Base-by-base conservation (phyloP, 192 early-diverging fungal genomes). In the Jimgerdemannia flammicorona region DNA sequence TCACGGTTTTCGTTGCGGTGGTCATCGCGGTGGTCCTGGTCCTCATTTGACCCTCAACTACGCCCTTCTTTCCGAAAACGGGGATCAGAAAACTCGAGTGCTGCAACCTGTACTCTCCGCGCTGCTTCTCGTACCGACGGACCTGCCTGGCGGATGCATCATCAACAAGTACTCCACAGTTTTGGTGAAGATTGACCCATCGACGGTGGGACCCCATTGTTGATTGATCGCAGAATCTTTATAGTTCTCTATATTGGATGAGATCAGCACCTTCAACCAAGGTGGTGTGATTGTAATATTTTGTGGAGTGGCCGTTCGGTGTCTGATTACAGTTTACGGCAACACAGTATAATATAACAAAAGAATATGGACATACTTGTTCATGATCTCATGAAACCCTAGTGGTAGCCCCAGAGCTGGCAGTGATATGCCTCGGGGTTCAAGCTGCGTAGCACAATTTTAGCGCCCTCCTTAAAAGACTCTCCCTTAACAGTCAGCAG, bases 361-460 rank as follows among this genome's bases (percentile, higher is more conserved):
- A n/a, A n/a, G n/a, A n/a, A n/a, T n/a, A n/a, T n/a, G n/a, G n/a
- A 80, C 83, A 72, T 75, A 71, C 11, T 71, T 66, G 14, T 80
- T 79, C n/a, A 73, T 76, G 70, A 74, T 74, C 66, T 59, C 6
- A 84, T 42, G 40, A 70, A 82, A 0, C 83, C 80, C 70, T 76
- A 20, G 40, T 75, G 72, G 63, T 69, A 76, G 69, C 65, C 72
- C 83, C 83, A 84, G 19, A 80, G 41, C 68, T 80, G 79, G 18
- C 71, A 75, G 14, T 59, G 49, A 72, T 69, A 80, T n/a, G 19
- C 54, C 59, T 67, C 70, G 43, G 73, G 70, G 40, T 76, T 68
- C 39, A 80, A 49, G 54, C 73, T 76, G 29, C 59, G 40, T 7
- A 80, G 71, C 39, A 76, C 54, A 19, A 80, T 29, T 67, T 80